phyloP scores from a whole-genome alignment of 1,284 basidiomycete species.

The Fomitiporia mediterranea region DNA sequence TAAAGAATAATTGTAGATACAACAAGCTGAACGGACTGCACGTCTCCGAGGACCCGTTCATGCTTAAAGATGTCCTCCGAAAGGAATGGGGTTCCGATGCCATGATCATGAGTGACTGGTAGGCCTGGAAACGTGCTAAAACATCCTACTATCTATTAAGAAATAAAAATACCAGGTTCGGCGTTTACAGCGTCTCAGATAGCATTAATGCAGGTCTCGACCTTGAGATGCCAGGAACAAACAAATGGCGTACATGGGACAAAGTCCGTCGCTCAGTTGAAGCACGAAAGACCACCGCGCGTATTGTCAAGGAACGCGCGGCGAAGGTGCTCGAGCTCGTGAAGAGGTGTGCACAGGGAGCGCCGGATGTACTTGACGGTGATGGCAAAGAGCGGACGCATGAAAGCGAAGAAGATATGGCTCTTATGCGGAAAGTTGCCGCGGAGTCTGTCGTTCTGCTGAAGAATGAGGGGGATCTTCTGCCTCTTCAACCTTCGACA shows the following conservation, averaged over 20 bases:
- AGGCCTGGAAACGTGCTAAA: constrained; percentile 19
- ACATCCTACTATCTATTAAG: neutral
- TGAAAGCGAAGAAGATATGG: constrained; percentile 55
- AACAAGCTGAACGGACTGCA: constrained; percentile 57
- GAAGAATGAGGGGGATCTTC: constrained; percentile 58
- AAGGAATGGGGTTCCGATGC: constrained; percentile 76
- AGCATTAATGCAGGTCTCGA: constrained; percentile 73
- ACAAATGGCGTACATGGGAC: constrained; percentile 65
- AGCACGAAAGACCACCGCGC: constrained; percentile 57
- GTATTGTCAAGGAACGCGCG: constrained; percentile 68
- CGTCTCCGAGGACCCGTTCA: constrained; percentile 57
- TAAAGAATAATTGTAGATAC: constrained; percentile 30
- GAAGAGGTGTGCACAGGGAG: constrained; percentile 55
- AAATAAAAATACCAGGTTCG: constrained; percentile 43
- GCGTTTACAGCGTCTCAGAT: constrained; percentile 62
- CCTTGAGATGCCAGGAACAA: constrained; percentile 74
- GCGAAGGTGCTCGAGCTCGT: constrained; percentile 60
- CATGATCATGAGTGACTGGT: constrained; percentile 78
- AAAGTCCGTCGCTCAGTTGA: constrained; percentile 58
- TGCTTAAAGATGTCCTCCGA: constrained; percentile 64
- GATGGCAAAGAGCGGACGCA: constrained; percentile 59
- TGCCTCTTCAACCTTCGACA: constrained; percentile 51
- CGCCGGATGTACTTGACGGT: constrained; percentile 64
- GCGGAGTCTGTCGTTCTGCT: constrained; percentile 67
- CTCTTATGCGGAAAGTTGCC: constrained; percentile 59